Evolutionary conservation across 257 asterid species (phyloP).

Genomic region (Plectranthus barbatus): DNA sequence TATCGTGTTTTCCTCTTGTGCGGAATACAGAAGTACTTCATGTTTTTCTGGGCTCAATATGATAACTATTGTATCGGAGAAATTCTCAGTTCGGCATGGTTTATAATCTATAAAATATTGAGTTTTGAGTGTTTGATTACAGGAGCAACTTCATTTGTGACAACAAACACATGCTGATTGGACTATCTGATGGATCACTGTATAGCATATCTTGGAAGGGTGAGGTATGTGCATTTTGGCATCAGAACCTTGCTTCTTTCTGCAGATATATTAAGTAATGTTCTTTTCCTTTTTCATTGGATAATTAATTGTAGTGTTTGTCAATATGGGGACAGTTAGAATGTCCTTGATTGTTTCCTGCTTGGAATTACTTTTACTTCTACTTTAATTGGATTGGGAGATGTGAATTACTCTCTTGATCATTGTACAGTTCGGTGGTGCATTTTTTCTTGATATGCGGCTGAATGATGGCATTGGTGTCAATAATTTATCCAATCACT

Average conservation of each 20-base stretch:
- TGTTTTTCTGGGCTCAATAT: not conserved
- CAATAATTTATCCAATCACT: slow-evolving; percentile 36
- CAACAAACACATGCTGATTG: slow-evolving; percentile 78
- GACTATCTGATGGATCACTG: slow-evolving; percentile 95
- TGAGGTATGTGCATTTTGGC: slow-evolving; percentile 62
- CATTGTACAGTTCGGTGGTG: slow-evolving; percentile 67
- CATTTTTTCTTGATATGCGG: slow-evolving; percentile 49
- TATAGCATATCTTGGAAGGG: slow-evolving; percentile 99
- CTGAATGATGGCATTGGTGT: slow-evolving; percentile 32
- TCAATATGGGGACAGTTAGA: not conserved
- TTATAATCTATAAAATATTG: slow-evolving; percentile 7
- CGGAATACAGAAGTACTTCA: not conserved
- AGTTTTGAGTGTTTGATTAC: slow-evolving; percentile 22
- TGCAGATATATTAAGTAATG: not conserved
- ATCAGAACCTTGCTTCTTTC: slow-evolving; percentile 2
- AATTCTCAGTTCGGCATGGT: not conserved
- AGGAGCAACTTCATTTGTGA: slow-evolving; percentile 99
- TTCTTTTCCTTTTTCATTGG: not conserved
- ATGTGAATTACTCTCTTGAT: slow-evolving; percentile 8
- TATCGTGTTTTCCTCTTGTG: slow-evolving; percentile 1
- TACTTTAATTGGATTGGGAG: slow-evolving; percentile 4
- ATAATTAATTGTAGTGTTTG: slow-evolving; percentile 1
- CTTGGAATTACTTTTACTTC: not conserved
- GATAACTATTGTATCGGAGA: not conserved
- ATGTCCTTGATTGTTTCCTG: not conserved